Conservation (phyloP, 495 filamentous ascomycete genomes). For the Talaromyces adpressus region DNA sequence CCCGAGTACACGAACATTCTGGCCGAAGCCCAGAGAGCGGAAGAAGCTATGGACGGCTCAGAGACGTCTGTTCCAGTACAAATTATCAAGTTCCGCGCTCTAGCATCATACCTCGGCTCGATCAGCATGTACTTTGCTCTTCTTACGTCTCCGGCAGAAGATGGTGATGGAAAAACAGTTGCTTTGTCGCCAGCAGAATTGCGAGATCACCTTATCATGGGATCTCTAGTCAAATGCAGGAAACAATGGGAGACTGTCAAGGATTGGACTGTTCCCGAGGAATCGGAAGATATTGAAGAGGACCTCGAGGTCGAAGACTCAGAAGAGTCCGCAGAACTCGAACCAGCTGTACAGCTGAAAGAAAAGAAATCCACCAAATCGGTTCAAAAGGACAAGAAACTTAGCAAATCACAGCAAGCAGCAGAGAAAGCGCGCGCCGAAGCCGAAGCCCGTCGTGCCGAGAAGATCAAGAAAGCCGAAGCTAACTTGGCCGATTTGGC, state of each 20-base stretch:
- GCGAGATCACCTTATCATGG: conserved; percentile 84
- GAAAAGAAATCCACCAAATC: conserved; percentile 21
- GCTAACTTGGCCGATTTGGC: conserved; percentile 65
- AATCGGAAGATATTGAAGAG: conserved; percentile 11
- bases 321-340: conserved; percentile 3
- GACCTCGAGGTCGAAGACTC: conserved; percentile 1
- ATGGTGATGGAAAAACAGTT: conserved; percentile 34
- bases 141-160: conserved; percentile 63
- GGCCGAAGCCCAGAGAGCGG: conserved; percentile 48
- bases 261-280: conserved; percentile 29
- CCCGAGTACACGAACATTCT: conserved; percentile 50
- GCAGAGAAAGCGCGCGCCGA: conserved; percentile 45
- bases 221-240: conserved; percentile 69
- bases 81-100: conserved; percentile 65
- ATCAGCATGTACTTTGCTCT: conserved; percentile 92
- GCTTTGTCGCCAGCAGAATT: conserved; percentile 63
- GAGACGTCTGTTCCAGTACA: conserved; percentile 35
- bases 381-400: conserved; percentile 33
- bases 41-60: conserved; percentile 25
- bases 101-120: conserved; percentile 76
- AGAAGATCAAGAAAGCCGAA: conserved; percentile 49
- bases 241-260: conserved; percentile 75
- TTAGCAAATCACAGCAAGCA: conserved; percentile 42
- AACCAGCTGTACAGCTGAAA: conserved; percentile 12
- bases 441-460: conserved; percentile 46